Conservation (phyloP, 169 alveolate genomes). For the Plasmodium gallinaceum region DNA sequence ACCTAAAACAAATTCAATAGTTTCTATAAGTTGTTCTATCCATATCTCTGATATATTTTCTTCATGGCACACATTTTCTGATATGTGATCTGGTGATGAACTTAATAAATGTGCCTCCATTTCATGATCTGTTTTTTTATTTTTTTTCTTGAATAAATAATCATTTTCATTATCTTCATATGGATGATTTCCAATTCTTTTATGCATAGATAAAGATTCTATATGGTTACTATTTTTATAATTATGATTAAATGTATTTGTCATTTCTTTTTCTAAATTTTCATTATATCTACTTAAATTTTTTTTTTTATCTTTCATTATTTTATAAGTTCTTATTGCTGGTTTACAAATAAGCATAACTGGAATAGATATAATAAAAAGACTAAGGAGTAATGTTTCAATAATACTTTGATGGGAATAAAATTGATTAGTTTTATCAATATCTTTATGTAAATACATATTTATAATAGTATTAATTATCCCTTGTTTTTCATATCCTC, state of each 20-base stretch:
- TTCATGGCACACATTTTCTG: conserved; percentile 78
- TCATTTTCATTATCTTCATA: conserved; percentile 12
- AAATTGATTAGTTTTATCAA: conserved; percentile 84
- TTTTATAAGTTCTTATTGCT: conserved; percentile 76
- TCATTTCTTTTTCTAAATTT: conserved; percentile 52
- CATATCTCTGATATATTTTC: conserved; percentile 90
- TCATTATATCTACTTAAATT: not conserved
- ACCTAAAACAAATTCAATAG: conserved; percentile 99
- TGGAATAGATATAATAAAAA: conserved; percentile 93
- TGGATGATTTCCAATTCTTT: not conserved
- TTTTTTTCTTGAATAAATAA: conserved; percentile 13
- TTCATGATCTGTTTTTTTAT: conserved; percentile 66
- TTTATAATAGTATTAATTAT: conserved; percentile 96
- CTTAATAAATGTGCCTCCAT: conserved; percentile 82
- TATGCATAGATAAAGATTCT: conserved; percentile 3
- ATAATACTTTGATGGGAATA: conserved; percentile 86
- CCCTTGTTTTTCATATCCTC: conserved; percentile 92
- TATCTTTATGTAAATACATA: conserved; percentile 90
- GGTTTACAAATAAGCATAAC: conserved; percentile 97
- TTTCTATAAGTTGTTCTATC: conserved; percentile 97
- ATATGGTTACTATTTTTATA: not conserved
- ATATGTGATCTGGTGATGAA: conserved; percentile 64
- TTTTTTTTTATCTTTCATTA: conserved; percentile 76
- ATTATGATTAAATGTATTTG: conserved; percentile 42
- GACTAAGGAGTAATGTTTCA: conserved; percentile 86